A percentile compares a stretch with the other conserved stretches of the same genome.
Evolutionary conservation across 176 grass and related monocot species (phyloP).

Genomic region (Triticum turgidum): DNA sequence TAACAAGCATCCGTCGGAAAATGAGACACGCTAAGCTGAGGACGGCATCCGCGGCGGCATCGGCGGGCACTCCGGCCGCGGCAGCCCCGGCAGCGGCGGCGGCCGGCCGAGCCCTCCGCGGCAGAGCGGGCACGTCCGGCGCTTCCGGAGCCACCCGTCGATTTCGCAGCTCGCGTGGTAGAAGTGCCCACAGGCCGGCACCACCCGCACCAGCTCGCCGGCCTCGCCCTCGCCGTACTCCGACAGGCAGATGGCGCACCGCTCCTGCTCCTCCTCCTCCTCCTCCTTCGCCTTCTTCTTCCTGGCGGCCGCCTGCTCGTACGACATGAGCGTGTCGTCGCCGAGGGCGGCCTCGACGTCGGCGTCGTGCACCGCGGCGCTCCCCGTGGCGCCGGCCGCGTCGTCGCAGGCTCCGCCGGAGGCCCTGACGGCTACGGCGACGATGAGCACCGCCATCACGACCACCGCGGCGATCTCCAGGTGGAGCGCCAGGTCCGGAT

Average conservation of each 20-base stretch:
- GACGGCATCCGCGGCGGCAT: neutral
- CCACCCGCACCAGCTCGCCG: slow-evolving; percentile 33
- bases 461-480: slow-evolving; percentile 27
- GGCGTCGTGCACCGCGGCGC: neutral
- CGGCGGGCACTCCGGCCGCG: slow-evolving; percentile 30
- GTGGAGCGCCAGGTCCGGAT: neutral
- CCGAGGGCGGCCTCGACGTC: slow-evolving; percentile 39
- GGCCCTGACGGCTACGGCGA: neutral
- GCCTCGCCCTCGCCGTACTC: neutral
- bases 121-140: slow-evolving; percentile 35
- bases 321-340: slow-evolving; percentile 11
- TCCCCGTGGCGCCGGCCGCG: too few species aligned
- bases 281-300: neutral
- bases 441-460: neutral
- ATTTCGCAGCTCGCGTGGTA: slow-evolving; percentile 40
- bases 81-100: neutral
- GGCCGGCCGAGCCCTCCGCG: neutral
- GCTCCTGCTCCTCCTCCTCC: neutral
- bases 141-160: slow-evolving; percentile 47
- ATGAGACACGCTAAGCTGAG: too few species aligned
- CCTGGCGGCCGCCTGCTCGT: slow-evolving; percentile 7
- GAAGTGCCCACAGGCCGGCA: slow-evolving; percentile 56
- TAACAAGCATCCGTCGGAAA: too few species aligned
- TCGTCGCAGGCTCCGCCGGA: neutral
- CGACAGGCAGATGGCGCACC: slow-evolving; percentile 33